Conservation (phyloP, 208 protist species). For the Acanthamoeba lugdunensis region DNA sequence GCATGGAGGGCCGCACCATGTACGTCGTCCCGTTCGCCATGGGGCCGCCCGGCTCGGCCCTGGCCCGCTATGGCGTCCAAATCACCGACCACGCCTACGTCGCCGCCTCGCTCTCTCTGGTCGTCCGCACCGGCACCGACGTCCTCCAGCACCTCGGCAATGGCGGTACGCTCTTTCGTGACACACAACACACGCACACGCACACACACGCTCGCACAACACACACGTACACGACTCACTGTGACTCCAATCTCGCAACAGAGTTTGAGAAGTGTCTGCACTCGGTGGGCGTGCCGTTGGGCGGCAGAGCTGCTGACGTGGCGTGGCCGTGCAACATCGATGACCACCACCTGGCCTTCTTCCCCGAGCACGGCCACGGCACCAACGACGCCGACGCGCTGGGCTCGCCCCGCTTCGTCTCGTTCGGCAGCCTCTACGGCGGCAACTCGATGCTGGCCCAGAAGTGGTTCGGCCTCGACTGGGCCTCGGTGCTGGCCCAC, state of each 20-base stretch:
- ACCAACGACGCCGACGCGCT: conserved; percentile 90
- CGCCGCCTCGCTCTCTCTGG: conserved; percentile 76
- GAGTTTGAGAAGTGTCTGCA: conserved; percentile 80
- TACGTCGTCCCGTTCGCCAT: conserved; percentile 89
- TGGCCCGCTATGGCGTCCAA: conserved; percentile 85
- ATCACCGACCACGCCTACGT: conserved; percentile 88
- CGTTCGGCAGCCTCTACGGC: conserved; percentile 88
- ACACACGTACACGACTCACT: conserved; percentile 74
- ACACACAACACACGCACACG: not conserved
- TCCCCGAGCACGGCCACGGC: conserved; percentile 86
- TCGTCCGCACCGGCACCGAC: conserved; percentile 84
- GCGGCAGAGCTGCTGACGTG: conserved; percentile 78
- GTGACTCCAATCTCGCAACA: not conserved
- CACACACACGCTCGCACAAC: no score
- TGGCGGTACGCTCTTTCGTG: not conserved
- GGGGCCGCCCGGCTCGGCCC: conserved; percentile 84
- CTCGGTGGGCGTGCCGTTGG: conserved; percentile 83
- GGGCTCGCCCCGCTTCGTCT: conserved; percentile 86
- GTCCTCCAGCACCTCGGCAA: conserved; percentile 46
- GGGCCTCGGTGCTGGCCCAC: conserved; percentile 84
- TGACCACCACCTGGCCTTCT: conserved; percentile 86
- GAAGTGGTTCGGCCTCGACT: conserved; percentile 90
- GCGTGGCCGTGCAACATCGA: conserved; percentile 85
- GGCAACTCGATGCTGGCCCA: conserved; percentile 90
- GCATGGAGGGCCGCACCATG: conserved; percentile 88